Base-by-base conservation (phyloP, 305 asterid genomes). In the Euphrasia arctica region DNA sequence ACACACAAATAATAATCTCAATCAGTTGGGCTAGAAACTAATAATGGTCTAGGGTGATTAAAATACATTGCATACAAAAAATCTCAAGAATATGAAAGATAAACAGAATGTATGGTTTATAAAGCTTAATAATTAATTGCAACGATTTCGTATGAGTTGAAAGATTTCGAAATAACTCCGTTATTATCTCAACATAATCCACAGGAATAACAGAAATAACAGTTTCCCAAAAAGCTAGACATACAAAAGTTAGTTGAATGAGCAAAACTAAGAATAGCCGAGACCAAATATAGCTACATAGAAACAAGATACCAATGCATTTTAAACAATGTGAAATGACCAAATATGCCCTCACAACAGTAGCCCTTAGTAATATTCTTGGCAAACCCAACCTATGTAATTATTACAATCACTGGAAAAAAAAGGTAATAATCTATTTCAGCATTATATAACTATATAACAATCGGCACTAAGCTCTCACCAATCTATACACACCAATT, bases 381-480 rank as follows among this genome's bases (percentile, higher is more conserved):
- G 43, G 5, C 63, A 8, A 59, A 59, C 63, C 6, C 14, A 66
- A 4, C 64, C 27, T 58, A 58, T 6, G 43, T 18, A 18, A 18
- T 18, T 18, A 18, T 18, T 18, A 18, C 22, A 18, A 18, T 18
- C 22, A 18, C 28, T 11, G 41, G 27, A 25, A 25, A 48, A 67
- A 48, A 9, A 47, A 66, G 8, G 22, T 22, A 41, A 60, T 15
- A 18, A 42, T 60, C 10, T 3, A 60, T 60, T 60, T 42, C 18
- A 42, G 11, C 54, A 22, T 9, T 39, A 39, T 60, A 36, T 34
- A 43, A n/a, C n/a, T 15, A 39, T 3, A 34, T 39, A 11, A 18
- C 28, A 60, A 60, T 9, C 12, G 10, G 39, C 65, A 36, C 18
- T 22, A 60, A 5, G 11, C 10, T 28, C 25, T 60, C 13, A n/a